Conservation (phyloP, 805 yeast genomes). For the Yamadazyma akitaensis region DNA sequence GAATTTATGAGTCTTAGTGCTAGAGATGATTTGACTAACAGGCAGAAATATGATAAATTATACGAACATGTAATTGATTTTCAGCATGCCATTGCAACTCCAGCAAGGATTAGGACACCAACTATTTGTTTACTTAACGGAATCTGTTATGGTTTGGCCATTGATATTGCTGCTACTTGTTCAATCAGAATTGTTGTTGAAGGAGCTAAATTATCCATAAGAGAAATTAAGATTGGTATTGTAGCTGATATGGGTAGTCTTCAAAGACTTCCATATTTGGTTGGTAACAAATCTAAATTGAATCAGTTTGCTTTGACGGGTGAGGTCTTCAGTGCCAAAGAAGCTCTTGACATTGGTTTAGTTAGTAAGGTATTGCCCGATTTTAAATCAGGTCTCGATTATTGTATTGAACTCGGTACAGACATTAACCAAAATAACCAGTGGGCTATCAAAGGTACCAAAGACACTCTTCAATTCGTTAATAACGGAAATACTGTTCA, state of each 20-base stretch:
- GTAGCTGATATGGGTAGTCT: slow-evolving; percentile 78
- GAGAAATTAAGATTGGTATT: slow-evolving; percentile 71
- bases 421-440: slow-evolving; percentile 45
- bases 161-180: slow-evolving; percentile 61
- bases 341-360: slow-evolving; percentile 56
- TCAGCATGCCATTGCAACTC: slow-evolving; percentile 53
- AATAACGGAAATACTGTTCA: slow-evolving; percentile 33
- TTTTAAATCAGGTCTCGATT: slow-evolving; percentile 46
- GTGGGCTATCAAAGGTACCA: slow-evolving; percentile 67
- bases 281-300: slow-evolving; percentile 54
- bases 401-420: slow-evolving; percentile 49
- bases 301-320: slow-evolving; percentile 64
- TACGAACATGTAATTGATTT: slow-evolving; percentile 48
- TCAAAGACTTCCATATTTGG: slow-evolving; percentile 58
- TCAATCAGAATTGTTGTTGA: slow-evolving; percentile 55
- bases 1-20: not conserved
- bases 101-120: slow-evolving; percentile 50
- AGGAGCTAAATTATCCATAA: slow-evolving; percentile 54
- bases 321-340: slow-evolving; percentile 49
- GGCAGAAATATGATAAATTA: slow-evolving; percentile 19
- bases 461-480: slow-evolving; percentile 47
- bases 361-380: slow-evolving; percentile 45
- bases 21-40: not conserved
- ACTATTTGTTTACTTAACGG: slow-evolving; percentile 71
- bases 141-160: slow-evolving; percentile 58